Evolutionary conservation across 352 stramenopile genomes (phyloP), one percentile per base, ranked within the genome.

Genomic region (Phytophthora rubi): DNA sequence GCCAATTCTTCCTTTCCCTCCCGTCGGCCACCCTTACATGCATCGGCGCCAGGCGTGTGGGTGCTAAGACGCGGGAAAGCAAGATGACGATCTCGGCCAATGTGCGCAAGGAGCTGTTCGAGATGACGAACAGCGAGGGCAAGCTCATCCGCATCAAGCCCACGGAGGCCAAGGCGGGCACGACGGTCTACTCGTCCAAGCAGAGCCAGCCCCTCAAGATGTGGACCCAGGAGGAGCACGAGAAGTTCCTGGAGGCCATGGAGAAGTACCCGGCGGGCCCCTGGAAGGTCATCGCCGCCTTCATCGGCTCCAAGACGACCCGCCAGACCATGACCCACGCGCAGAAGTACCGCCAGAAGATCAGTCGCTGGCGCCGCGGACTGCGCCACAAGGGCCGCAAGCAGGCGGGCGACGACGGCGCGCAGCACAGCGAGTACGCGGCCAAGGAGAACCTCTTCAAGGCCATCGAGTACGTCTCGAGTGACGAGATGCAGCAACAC

Each of bases 241-340:
- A 96, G 47, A 89, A 89, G 52, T 96, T 96, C 62, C 76, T 96
- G 21, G 78, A 92, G 49, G 88, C 86, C 51, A 92, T 96, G 82
- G 86, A 96, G 68, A 92, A 91, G 71, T 96, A 94, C 75, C 88
- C 88, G 15, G 80, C 84, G 1, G 88, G 88, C 0, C 88, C 88
- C 3, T 95, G 88, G 88, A 92, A 93, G 65, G 79, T 89, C 55
- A 95, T 96, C 68, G 88, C 88, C 16, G 78, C 81, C 59, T 90
- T 90, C 62, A 90, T 96, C 59, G 83, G 86, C 56, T 88, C 88
- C 39, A 92, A 93, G 63, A 95, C 89, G 8, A 92, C 95, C 13
- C 93, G 97, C 21, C 98, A 99, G 79, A 99, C 98, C 54, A 92
- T 92, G 86, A 92, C 86, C 33, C 86, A 94, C 64, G 86, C 86